Evolutionary conservation across 2,329 filamentous ascomycete species (phyloP), one percentile per base, ranked within the genome.

Genomic region (Dactylellina haptotyla): DNA sequence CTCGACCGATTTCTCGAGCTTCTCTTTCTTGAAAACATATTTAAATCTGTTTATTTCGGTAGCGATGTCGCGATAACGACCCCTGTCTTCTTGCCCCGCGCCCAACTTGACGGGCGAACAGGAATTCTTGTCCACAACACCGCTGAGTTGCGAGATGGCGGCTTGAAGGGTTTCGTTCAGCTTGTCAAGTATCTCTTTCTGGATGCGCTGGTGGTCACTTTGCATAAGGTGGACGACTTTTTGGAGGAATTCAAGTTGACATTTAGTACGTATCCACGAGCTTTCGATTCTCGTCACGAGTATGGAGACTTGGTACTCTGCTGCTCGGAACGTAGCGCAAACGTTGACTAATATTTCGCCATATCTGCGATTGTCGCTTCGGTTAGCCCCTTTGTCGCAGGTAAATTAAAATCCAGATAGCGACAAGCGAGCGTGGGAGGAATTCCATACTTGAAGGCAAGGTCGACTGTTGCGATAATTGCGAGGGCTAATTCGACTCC

Each of bases 1-100:
- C 37, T 76, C 71, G 50, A 82, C 79, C 1, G 71, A 61, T 37
- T 76, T 76, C 26, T 79, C 76, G 4, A 80, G 71, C 20, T 72
- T 66, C 25, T 57, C 74, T 57, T 71, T 79, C 75, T 54, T 62
- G 23, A 70, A 62, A 25, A 62, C 43, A 77, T 57, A 39, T 65
- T 58, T 51, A 64, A 61, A 71, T 72, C 78, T 64, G 65, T 77
- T 46, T 16, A 67, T 50, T 64, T 76, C 46, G 67, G 77, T 3
- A 75, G 45, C 16, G 58, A 54, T 37, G 9, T 54, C 50, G 9
- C 6, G 30, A 20, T 12, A 37, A 25, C 30, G 30, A 18, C 32
- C 16, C 25, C 25, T 54, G 2, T 39, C 30, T 4, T 10, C 18
- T 26, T 34, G 18, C 10, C 12, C 23, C 18, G 12, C 28, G 25